Evolutionary conservation across 148 eudicot genomes (phyloP).

Genomic region (Rhododendron henanense): DNA sequence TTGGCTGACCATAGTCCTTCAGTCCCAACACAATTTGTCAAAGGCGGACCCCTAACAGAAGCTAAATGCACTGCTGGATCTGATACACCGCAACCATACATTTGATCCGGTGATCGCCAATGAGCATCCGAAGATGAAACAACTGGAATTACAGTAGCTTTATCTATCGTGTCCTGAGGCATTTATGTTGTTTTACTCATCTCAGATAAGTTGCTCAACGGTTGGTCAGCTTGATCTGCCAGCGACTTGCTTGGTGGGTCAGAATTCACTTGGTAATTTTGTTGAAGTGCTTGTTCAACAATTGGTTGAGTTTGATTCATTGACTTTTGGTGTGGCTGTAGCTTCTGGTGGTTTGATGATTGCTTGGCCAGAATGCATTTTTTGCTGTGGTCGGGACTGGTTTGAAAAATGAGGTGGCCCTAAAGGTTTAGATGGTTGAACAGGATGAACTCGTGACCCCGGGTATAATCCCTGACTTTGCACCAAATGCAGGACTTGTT

Average conservation of each 20-base stretch:
- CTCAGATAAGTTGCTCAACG: slow-evolving; percentile 26
- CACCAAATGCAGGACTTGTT: slow-evolving; percentile 36
- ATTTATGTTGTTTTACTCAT: slow-evolving; percentile 16
- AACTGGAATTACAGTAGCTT: slow-evolving; percentile 21
- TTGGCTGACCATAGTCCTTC: slow-evolving; percentile 35
- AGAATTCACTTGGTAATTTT: slow-evolving; percentile 38
- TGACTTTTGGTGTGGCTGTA: slow-evolving; percentile 36
- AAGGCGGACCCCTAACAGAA: slow-evolving; percentile 29
- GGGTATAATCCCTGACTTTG: slow-evolving; percentile 39
- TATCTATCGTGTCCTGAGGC: slow-evolving; percentile 25
- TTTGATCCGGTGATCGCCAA: slow-evolving; percentile 38
- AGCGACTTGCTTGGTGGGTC: slow-evolving; percentile 37
- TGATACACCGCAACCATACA: slow-evolving; percentile 27
- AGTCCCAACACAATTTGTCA: slow-evolving; percentile 28
- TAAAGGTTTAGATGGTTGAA: slow-evolving; percentile 41
- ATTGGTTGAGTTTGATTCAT: slow-evolving; percentile 38
- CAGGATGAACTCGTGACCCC: slow-evolving; percentile 33
- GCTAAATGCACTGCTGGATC: slow-evolving; percentile 32
- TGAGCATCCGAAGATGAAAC: slow-evolving; percentile 34
- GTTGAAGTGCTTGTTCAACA: slow-evolving; percentile 43
- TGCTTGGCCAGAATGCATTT: slow-evolving; percentile 36
- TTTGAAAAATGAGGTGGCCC: slow-evolving; percentile 30
- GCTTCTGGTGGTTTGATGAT: slow-evolving; percentile 45
- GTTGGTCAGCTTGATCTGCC: slow-evolving; percentile 38
- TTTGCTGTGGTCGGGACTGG: slow-evolving; percentile 46